These are phyloP conservation scores for Acer negundo DNA, from an alignment of 345 rosid genomes.

Conservation along the genomic window DNA sequence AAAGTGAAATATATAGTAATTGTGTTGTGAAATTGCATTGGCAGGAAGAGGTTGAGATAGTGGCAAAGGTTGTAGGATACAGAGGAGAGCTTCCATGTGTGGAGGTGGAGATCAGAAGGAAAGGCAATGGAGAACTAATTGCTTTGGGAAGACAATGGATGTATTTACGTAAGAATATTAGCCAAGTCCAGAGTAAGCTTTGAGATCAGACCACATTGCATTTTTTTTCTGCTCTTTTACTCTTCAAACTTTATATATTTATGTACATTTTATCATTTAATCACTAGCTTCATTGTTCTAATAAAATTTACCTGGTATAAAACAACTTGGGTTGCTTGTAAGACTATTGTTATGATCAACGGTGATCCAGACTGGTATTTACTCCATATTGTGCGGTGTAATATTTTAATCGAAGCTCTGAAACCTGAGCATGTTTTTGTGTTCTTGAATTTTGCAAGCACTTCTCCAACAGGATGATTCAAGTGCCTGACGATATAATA, in stretches of 20 bases:
- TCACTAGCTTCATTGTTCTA: not conserved
- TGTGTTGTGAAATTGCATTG: not conserved
- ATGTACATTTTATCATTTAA: not conserved
- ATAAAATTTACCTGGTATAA: too few relatives aligned
- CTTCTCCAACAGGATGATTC: not conserved
- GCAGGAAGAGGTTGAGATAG: conserved; percentile 70
- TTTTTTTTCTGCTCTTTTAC: too few relatives aligned
- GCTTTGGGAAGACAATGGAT: conserved; percentile 24
- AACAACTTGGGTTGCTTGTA: too few relatives aligned
- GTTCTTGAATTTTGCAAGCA: not conserved
- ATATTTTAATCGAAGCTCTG: not conserved
- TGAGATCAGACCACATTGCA: not conserved
- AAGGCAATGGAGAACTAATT: conserved; percentile 36
- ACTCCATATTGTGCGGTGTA: not conserved
- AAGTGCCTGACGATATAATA: too few relatives aligned
- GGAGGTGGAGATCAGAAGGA: conserved; percentile 47
- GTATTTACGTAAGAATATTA: not conserved
- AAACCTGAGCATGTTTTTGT: not conserved
- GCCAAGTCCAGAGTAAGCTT: not conserved
- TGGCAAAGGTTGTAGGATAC: conserved; percentile 53
- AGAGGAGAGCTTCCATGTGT: conserved; percentile 48
- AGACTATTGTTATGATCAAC: too few relatives aligned
- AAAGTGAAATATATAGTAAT: not conserved
- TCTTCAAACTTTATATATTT: too few relatives aligned
- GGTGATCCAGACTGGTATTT: not conserved